phyloP scores from a whole-genome alignment of 2,329 filamentous ascomycete genomes.

The Elsinoe necatrix region DNA sequence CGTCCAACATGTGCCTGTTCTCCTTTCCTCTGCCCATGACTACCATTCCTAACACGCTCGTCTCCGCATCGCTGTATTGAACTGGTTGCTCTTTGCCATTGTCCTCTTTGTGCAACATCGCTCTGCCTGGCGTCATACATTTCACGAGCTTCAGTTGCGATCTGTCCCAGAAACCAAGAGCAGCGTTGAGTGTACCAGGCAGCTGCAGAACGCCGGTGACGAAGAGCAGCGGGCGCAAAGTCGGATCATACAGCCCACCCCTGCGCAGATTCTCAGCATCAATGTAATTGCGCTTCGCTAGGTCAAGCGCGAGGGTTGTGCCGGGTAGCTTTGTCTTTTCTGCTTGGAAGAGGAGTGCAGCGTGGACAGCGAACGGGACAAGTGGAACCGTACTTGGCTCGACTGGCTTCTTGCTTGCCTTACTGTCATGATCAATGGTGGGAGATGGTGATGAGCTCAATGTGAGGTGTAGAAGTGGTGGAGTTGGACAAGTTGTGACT shows the following conservation, averaged over 20 bases:
- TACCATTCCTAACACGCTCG: conserved; percentile 42
- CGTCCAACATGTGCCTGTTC: conserved; percentile 1
- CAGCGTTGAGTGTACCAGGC: conserved; percentile 35
- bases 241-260: conserved; percentile 45
- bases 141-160: conserved; percentile 32
- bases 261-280: conserved; percentile 32
- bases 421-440: neutral
- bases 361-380: neutral
- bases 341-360: neutral
- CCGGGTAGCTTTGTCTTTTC: neutral
- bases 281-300: conserved; percentile 24
- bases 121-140: conserved; percentile 15
- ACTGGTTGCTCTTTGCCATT: conserved; percentile 23
- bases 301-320: conserved; percentile 21
- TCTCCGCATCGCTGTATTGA: neutral
- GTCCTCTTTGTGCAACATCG: neutral
- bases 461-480: neutral
- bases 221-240: conserved; percentile 48
- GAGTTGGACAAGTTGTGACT: neutral
- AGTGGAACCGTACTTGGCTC: neutral
- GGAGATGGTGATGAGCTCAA: neutral
- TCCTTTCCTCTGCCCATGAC: conserved; percentile 22
- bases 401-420: neutral
- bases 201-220: conserved; percentile 43
- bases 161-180: conserved; percentile 29